Evolutionary conservation across 1,139 yeast genomes (phyloP).

Genomic region (Hemisphaericaspora lyxosophila): DNA sequence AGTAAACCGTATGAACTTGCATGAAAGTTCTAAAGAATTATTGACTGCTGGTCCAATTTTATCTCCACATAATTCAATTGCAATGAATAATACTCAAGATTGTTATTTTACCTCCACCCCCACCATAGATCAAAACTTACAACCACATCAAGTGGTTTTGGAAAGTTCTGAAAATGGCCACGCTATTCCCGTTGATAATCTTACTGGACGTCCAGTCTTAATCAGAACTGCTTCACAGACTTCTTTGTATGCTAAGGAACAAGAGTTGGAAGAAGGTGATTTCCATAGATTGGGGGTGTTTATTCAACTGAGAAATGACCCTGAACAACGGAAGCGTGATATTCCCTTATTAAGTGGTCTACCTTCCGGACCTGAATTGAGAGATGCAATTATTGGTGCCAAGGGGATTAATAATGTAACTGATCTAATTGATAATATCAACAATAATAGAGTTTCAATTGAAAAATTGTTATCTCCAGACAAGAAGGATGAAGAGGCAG

Average conservation of each 20-base stretch:
- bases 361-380: constrained; percentile 73
- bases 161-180: constrained; percentile 57
- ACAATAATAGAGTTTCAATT: constrained; percentile 50
- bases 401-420: constrained; percentile 74
- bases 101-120: constrained; percentile 21
- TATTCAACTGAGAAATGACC: constrained; percentile 54
- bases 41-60: constrained; percentile 57
- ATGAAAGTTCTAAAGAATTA: constrained; percentile 50
- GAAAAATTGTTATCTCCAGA: constrained; percentile 39
- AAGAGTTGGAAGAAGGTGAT: constrained; percentile 91
- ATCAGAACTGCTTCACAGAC: constrained; percentile 65
- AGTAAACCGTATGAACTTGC: constrained; percentile 23
- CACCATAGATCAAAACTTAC: constrained; percentile 28
- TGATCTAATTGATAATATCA: constrained; percentile 68
- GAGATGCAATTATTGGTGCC: constrained; percentile 69
- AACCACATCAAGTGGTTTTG: constrained; percentile 70
- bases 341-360: constrained; percentile 43
- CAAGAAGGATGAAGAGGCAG: constrained; percentile 3
- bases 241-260: constrained; percentile 66
- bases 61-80: constrained; percentile 33
- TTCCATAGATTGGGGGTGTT: constrained; percentile 80
- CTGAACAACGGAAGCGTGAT: constrained; percentile 17
- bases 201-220: constrained; percentile 70
- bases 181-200: constrained; percentile 58
- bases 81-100: constrained; percentile 6